These are phyloP conservation scores for Suillus placidus DNA, from an alignment of 768 basidiomycete species.

Conservation along the genomic window DNA sequence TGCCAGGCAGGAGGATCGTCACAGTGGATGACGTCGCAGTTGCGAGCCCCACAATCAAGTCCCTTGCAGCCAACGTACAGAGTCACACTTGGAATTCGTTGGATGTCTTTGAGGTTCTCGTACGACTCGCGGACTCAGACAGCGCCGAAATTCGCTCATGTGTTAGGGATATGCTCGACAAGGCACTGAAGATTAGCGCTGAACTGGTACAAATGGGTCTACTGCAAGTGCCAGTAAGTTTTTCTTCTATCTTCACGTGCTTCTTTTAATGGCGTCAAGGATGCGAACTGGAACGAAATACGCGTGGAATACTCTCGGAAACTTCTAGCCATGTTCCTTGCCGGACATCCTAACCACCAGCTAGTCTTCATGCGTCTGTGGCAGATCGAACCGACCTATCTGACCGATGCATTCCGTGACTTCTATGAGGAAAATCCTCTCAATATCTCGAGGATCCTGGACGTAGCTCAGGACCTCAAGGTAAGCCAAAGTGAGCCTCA, in stretches of 20 bases:
- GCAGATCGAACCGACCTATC: slow-evolving; percentile 85
- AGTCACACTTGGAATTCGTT: slow-evolving; percentile 94
- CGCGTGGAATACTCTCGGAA: slow-evolving; percentile 86
- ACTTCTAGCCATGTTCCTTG: slow-evolving; percentile 86
- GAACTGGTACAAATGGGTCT: slow-evolving; percentile 94
- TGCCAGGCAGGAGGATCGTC: slow-evolving; percentile 82
- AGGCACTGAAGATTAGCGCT: slow-evolving; percentile 90
- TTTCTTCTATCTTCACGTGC: slow-evolving; percentile 5
- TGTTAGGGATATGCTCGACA: slow-evolving; percentile 91
- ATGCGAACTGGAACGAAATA: slow-evolving; percentile 86
- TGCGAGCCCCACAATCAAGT: slow-evolving; percentile 90
- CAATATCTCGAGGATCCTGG: slow-evolving; percentile 92
- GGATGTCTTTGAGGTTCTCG: slow-evolving; percentile 85
- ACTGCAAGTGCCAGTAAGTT: slow-evolving; percentile 83
- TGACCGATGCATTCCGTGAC: slow-evolving; percentile 86
- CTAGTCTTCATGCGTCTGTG: slow-evolving; percentile 97
- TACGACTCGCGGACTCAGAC: slow-evolving; percentile 77
- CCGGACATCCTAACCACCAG: slow-evolving; percentile 92
- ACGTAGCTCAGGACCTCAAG: slow-evolving; percentile 94
- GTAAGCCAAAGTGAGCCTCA: slow-evolving; percentile 42
- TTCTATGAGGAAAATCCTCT: slow-evolving; percentile 91
- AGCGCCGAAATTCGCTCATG: slow-evolving; percentile 69
- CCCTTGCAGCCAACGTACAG: slow-evolving; percentile 87
- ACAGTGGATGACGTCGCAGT: slow-evolving; percentile 85
- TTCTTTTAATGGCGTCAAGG: slow-evolving; percentile 37